Conservation (phyloP, 805 yeast genomes). For the Candida dendrica region DNA sequence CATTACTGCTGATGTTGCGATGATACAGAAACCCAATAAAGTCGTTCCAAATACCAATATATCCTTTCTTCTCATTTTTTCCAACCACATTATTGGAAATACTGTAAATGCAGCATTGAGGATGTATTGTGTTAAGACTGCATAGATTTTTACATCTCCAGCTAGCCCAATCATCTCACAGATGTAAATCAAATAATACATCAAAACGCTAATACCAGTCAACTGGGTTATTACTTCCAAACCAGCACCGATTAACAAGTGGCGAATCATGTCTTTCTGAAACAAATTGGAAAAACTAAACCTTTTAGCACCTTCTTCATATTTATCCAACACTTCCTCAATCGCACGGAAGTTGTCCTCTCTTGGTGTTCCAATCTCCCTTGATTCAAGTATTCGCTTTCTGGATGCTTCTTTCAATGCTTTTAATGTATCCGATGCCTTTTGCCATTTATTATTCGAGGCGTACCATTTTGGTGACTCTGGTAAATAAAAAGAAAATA, state of each 20-base stretch:
- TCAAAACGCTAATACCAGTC: constrained; percentile 36
- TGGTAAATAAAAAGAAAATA: constrained; percentile 35
- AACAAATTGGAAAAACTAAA: constrained; percentile 28
- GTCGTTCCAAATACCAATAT: constrained; percentile 35
- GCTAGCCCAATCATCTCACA: constrained; percentile 41
- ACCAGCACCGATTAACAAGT: constrained; percentile 29
- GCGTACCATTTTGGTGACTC: constrained; percentile 59
- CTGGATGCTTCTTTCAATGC: constrained; percentile 10
- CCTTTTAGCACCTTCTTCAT: constrained; percentile 19
- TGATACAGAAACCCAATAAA: constrained; percentile 29
- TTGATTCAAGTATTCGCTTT: constrained; percentile 2
- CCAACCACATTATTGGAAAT: constrained; percentile 36
- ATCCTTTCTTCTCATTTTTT: constrained; percentile 39
- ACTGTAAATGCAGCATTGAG: constrained; percentile 33
- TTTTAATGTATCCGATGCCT: constrained; percentile 25
- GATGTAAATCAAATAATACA: constrained; percentile 37
- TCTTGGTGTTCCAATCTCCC: background rate
- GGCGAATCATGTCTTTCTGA: constrained; percentile 24
- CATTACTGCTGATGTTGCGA: constrained; percentile 29
- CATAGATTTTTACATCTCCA: constrained; percentile 23
- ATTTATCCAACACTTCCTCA: constrained; percentile 9
- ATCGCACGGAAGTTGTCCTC: constrained; percentile 16
- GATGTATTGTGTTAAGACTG: constrained; percentile 34
- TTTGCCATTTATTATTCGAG: constrained; percentile 26
- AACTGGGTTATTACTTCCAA: constrained; percentile 37